Conservation (phyloP, 371 early-diverging fungal genomes). For the Catenaria anguillulae region DNA sequence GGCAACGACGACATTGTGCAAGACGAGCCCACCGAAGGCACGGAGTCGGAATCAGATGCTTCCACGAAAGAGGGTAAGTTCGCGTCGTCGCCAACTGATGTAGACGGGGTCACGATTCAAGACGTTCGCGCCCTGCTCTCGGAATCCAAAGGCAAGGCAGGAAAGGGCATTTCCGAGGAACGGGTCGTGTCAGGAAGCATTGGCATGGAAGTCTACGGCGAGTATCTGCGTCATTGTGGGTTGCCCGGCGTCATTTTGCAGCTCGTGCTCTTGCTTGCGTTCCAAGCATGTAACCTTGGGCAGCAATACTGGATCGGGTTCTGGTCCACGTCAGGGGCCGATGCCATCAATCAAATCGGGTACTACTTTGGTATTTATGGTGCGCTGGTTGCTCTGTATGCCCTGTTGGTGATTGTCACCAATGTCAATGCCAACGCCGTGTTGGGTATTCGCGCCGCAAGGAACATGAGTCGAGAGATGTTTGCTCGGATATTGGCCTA, state of each 20-base stretch:
- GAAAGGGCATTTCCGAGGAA: background rate
- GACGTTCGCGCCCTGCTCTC: background rate
- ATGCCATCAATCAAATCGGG: background rate
- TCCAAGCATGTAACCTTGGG: background rate
- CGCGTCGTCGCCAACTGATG: too few relatives aligned
- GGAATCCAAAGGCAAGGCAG: background rate
- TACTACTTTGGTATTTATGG: slow-evolving; percentile 40
- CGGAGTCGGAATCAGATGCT: background rate
- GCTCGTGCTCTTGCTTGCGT: background rate
- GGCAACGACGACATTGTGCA: background rate
- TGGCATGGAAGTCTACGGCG: slow-evolving; percentile 42
- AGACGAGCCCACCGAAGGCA: background rate
- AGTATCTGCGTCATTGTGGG: slow-evolving; percentile 7
- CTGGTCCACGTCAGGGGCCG: background rate
- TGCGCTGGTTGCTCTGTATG: slow-evolving; percentile 41
- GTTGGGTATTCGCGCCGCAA: slow-evolving; percentile 1
- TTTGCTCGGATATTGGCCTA: background rate
- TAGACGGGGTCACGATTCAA: too few relatives aligned
- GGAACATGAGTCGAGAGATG: background rate
- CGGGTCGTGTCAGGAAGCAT: slow-evolving; percentile 42
- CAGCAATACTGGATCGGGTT: background rate
- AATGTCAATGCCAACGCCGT: slow-evolving; percentile 46
- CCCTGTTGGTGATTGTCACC: slow-evolving; percentile 44
- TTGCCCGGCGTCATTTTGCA: background rate
- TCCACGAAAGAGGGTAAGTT: too few relatives aligned